phyloP scores from a whole-genome alignment of 139 green algal genomes.

The Haematococcus lacustris region DNA sequence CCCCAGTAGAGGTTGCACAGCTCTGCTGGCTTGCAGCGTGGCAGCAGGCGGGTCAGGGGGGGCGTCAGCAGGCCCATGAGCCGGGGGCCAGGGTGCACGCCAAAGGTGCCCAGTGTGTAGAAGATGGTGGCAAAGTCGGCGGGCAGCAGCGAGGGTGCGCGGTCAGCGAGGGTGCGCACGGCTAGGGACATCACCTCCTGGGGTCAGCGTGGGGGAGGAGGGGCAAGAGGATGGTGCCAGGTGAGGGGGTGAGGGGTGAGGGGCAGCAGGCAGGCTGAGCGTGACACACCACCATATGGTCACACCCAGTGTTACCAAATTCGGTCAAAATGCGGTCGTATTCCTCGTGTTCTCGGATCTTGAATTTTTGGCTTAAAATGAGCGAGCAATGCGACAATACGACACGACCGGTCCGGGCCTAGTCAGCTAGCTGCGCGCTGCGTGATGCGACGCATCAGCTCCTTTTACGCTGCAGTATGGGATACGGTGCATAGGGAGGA shows the following conservation, averaged over 20 bases:
- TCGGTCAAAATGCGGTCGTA: too few species aligned
- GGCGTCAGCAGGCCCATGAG: slow-evolving; percentile 3
- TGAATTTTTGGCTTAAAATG: too few species aligned
- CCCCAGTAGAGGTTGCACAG: slow-evolving; percentile 27
- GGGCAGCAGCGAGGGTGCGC: background rate
- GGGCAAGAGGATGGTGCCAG: background rate
- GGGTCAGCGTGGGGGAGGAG: background rate
- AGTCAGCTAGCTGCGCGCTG: too few species aligned
- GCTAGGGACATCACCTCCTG: slow-evolving; percentile 8
- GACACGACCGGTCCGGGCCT: too few species aligned
- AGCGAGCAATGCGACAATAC: too few species aligned
- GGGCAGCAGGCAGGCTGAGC: too few species aligned
- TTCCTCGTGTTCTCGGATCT: too few species aligned
- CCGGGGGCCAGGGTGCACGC: slow-evolving; percentile 4
- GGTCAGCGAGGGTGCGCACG: slow-evolving; percentile 3
- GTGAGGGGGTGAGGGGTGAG: background rate
- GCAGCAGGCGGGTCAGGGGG: background rate
- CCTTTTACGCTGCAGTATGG: too few species aligned
- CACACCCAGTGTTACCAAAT: too few species aligned
- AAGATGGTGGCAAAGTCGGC: slow-evolving; percentile 21
- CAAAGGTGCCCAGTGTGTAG: slow-evolving; percentile 21
- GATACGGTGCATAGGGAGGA: too few species aligned
- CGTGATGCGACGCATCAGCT: too few species aligned
- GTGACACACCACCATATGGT: too few species aligned
- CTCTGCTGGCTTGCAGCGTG: slow-evolving; percentile 5